Evolutionary conservation across 2,329 filamentous ascomycete genomes (phyloP).

Genomic region (Aspergillus sp.): DNA sequence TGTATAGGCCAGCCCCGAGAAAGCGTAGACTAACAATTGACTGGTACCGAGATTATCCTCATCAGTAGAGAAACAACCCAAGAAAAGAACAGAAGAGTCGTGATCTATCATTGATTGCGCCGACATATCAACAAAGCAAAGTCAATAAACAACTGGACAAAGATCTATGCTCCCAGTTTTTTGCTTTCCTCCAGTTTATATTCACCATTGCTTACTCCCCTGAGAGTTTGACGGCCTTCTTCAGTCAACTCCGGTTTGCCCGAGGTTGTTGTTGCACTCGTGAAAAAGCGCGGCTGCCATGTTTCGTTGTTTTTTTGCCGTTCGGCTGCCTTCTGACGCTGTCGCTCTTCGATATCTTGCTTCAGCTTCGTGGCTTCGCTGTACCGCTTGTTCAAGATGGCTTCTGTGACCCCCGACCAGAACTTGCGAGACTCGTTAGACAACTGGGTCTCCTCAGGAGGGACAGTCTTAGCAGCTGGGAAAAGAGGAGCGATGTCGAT

Average conservation of each 20-base stretch:
- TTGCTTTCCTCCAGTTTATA: slow-evolving; percentile 42
- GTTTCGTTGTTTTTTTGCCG: slow-evolving; percentile 61
- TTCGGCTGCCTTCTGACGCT: slow-evolving; percentile 76
- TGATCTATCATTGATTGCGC: slow-evolving; percentile 21
- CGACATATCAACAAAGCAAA: slow-evolving; percentile 9
- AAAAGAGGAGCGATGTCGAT: slow-evolving; percentile 81
- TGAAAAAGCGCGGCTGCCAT: slow-evolving; percentile 89
- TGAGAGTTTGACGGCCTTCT: slow-evolving; percentile 54
- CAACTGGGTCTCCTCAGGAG: slow-evolving; percentile 70
- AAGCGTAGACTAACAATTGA: not conserved
- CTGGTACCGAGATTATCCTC: no score
- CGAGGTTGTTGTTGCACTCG: slow-evolving; percentile 50
- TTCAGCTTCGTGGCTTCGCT: slow-evolving; percentile 78
- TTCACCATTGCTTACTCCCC: slow-evolving; percentile 48
- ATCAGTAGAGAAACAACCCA: not conserved
- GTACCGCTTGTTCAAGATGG: slow-evolving; percentile 78
- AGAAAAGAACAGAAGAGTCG: not conserved
- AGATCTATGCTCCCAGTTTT: slow-evolving; percentile 26
- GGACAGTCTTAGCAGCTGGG: slow-evolving; percentile 71
- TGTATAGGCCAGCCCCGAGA: no score
- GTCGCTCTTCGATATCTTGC: slow-evolving; percentile 82
- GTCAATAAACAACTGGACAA: slow-evolving; percentile 1
- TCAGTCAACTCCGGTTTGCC: slow-evolving; percentile 58
- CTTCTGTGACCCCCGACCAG: slow-evolving; percentile 81
- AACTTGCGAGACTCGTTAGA: slow-evolving; percentile 83